A percentile compares a stretch with the other conserved stretches of the same genome.
phyloP scores from a whole-genome alignment of 768 basidiomycete genomes.

The Scleroderma bovista region DNA sequence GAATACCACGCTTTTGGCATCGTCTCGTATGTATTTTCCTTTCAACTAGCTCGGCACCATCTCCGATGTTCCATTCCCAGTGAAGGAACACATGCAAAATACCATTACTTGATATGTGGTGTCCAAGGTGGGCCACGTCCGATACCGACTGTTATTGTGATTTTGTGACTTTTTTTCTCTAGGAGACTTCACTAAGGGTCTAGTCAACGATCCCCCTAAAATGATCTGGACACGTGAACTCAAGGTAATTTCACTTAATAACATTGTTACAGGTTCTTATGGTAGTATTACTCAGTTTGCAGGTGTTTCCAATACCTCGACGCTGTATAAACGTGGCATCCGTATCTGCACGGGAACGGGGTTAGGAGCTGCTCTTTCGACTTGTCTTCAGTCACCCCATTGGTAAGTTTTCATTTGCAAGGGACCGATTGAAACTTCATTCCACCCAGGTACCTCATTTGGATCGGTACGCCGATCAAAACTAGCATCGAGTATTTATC shows the following conservation, averaged over 20 bases:
- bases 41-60: neutral
- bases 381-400: conserved; percentile 68
- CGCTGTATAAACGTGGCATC: conserved; percentile 73
- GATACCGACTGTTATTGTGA: neutral
- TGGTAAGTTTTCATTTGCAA: conserved; percentile 39
- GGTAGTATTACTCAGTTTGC: conserved; percentile 45
- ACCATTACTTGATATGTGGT: conserved; percentile 79
- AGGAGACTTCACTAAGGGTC: conserved; percentile 72
- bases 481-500: neutral
- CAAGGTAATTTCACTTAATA: conserved; percentile 43
- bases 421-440: conserved; percentile 1
- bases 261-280: conserved; percentile 3
- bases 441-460: conserved; percentile 61
- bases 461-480: conserved; percentile 50
- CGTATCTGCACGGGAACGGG: conserved; percentile 81
- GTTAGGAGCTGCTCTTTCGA: conserved; percentile 73
- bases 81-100: conserved; percentile 65
- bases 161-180: conserved; percentile 1
- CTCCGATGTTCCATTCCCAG: conserved; percentile 31
- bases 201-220: conserved; percentile 65
- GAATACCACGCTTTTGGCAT: conserved; percentile 83
- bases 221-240: conserved; percentile 75
- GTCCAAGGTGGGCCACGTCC: conserved; percentile 46
- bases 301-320: conserved; percentile 76
- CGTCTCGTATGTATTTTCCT: conserved; percentile 48